Evolutionary conservation across 306 rosid species (phyloP), one percentile per base, ranked within the genome.

Genomic region (Acacia confusa): DNA sequence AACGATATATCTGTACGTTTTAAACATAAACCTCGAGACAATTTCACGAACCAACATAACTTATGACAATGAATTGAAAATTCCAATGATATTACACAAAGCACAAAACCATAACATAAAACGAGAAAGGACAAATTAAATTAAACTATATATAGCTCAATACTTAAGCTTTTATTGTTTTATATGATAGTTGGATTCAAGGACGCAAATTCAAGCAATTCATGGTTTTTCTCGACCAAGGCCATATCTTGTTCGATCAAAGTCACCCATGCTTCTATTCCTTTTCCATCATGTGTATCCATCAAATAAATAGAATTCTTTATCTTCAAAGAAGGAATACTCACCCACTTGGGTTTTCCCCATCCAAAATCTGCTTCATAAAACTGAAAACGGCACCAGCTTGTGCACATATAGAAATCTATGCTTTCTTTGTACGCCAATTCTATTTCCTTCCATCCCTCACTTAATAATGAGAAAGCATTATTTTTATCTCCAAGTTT

Each of bases 281-380:
- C 88, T 25, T 61, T 34, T 19, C 57, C 75, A 12, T 38, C 78
- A 6, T 47, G 63, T 2, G 81, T 50, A 14, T 85, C 88, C 68
- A 74, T 44, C 48, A 85, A 24, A 25, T 52, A 20, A 3, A 78
- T 4, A 20, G 48, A 7, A 20, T 85, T 82, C 47, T 40, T 68
- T 43, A 13, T 2, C 2, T 16, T 24, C n/a, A 13, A 0, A 55
- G 25, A 12, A 38, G 65, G 43, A n/a, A 66, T 16, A 32, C 22
- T 78, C 19, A 78, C 45, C 88, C 88, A 85, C 7, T 14, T 75
- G 15, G 88, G 88, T 14, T 75, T 74, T 24, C 88, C 70, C 61
- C 27, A n/a, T 3, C 27, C 61, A 55, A 55, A 55, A 55, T 55
- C 27, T 55, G 61, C 27, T 55, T 55, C 61, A 20, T 55, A 55